phyloP scores from a whole-genome alignment of 2,329 filamentous ascomycete genomes.

The Coniella vitis region DNA sequence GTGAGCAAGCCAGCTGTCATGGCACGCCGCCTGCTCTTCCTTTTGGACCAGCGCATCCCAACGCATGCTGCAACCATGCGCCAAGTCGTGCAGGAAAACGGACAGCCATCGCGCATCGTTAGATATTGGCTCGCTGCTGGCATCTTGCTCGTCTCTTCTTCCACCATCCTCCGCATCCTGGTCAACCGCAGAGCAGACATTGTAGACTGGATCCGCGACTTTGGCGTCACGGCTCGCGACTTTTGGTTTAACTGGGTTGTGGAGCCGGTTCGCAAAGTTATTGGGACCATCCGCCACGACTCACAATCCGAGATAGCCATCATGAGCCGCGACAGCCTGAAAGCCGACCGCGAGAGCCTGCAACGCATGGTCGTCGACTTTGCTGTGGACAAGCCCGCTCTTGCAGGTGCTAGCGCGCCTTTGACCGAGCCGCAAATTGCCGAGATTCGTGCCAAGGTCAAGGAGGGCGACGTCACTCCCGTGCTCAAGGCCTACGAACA shows the following conservation, averaged over 20 bases:
- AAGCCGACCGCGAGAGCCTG: slow-evolving; percentile 82
- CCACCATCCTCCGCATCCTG: slow-evolving; percentile 75
- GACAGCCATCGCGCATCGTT: slow-evolving; percentile 66
- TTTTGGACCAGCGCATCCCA: slow-evolving; percentile 65
- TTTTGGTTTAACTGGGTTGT: slow-evolving; percentile 98
- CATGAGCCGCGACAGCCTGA: slow-evolving; percentile 88
- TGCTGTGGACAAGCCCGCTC: slow-evolving; percentile 70
- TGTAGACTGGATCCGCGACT: slow-evolving; percentile 67
- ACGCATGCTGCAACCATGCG: slow-evolving; percentile 54
- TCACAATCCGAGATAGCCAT: slow-evolving; percentile 90
- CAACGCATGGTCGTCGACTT: slow-evolving; percentile 99
- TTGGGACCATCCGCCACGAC: slow-evolving; percentile 90
- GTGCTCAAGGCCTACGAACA: slow-evolving; percentile 87
- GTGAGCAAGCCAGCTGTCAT: slow-evolving; percentile 51
- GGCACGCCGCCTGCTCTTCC: slow-evolving; percentile 57
- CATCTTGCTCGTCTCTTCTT: slow-evolving; percentile 70
- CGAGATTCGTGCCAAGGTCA: slow-evolving; percentile 70
- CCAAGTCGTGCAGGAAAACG: slow-evolving; percentile 54
- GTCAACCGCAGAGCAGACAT: slow-evolving; percentile 71
- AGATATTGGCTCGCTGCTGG: slow-evolving; percentile 84
- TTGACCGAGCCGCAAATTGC: slow-evolving; percentile 60
- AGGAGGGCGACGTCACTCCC: slow-evolving; percentile 87
- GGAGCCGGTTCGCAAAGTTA: slow-evolving; percentile 72
- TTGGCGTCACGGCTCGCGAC: slow-evolving; percentile 73
- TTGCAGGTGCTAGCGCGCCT: slow-evolving; percentile 44